A percentile compares a stretch with the other conserved stretches of the same genome.
Conservation (phyloP, 768 basidiomycete species). For the Xanthoconium stramineum region DNA sequence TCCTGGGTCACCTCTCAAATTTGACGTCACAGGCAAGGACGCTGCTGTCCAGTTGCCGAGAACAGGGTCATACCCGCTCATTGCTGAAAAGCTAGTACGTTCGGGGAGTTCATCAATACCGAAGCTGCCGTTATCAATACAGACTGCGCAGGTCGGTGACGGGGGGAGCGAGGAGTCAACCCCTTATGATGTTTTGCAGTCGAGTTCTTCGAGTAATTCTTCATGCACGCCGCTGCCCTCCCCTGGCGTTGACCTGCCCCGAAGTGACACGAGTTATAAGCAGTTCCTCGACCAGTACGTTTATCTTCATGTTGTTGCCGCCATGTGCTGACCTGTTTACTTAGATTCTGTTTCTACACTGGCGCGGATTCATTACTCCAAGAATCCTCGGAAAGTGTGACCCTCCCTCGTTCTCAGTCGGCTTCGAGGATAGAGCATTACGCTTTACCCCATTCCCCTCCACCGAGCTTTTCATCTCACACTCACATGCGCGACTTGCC, state of each 20-base stretch:
- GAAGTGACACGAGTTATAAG: constrained; percentile 46
- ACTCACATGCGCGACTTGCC: constrained; percentile 18
- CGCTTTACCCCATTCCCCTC: constrained; percentile 36
- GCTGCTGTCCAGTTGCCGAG: constrained; percentile 25
- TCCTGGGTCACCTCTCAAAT: constrained; percentile 42
- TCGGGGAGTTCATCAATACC: constrained; percentile 6
- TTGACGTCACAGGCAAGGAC: constrained; percentile 18
- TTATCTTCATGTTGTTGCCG: background rate
- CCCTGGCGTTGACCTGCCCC: constrained; percentile 31
- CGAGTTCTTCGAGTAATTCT: constrained; percentile 43
- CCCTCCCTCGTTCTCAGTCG: constrained; percentile 42
- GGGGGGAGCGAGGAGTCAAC: constrained; percentile 40
- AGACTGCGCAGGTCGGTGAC: constrained; percentile 8
- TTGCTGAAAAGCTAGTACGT: background rate
- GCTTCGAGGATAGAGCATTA: constrained; percentile 55
- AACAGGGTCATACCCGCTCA: constrained; percentile 38
- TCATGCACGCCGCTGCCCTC: constrained; percentile 43
- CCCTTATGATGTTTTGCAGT: constrained; percentile 44
- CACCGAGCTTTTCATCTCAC: constrained; percentile 23
- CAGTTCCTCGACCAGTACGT: constrained; percentile 65
- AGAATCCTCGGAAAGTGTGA: constrained; percentile 20
- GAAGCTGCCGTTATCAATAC: constrained; percentile 16
- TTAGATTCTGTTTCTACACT: constrained; percentile 81
- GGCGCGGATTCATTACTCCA: constrained; percentile 44
- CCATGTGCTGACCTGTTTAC: constrained; percentile 4